phyloP scores from a whole-genome alignment of 495 filamentous ascomycete genomes.

The Parachaetomium inaequale region DNA sequence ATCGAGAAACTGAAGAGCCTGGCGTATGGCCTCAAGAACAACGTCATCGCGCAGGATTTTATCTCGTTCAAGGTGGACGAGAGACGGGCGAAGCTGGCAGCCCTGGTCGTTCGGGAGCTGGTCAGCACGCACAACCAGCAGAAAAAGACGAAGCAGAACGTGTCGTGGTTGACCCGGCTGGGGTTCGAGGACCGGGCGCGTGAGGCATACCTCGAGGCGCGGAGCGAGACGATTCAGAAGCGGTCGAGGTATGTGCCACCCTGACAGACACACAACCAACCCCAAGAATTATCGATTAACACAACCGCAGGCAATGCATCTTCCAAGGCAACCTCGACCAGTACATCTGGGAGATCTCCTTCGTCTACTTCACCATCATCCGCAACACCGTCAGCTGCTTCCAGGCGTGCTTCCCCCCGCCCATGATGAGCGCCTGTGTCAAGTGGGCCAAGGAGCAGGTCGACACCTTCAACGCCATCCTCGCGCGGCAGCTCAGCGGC shows the following conservation, averaged over 20 bases:
- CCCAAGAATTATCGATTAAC: conserved; percentile 30
- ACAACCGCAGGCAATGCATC: conserved; percentile 66
- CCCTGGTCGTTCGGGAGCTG: conserved; percentile 67
- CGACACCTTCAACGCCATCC: conserved; percentile 79
- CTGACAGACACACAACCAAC: background rate
- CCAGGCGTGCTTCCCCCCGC: conserved; percentile 79
- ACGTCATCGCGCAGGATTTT: conserved; percentile 78
- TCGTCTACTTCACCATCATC: conserved; percentile 92
- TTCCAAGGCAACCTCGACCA: conserved; percentile 88
- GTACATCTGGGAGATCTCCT: conserved; percentile 95
- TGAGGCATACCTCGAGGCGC: conserved; percentile 77
- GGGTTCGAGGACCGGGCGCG: conserved; percentile 87
- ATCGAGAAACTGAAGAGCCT: conserved; percentile 81
- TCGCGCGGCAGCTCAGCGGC: conserved; percentile 76
- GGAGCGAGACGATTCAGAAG: conserved; percentile 69
- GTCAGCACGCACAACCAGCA: conserved; percentile 68
- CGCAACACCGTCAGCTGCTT: conserved; percentile 85
- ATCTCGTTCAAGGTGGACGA: conserved; percentile 87
- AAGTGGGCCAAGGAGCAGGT: conserved; percentile 94
- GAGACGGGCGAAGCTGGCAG: conserved; percentile 73
- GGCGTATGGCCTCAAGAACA: conserved; percentile 74
- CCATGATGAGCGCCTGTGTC: conserved; percentile 86
- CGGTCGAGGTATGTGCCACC: conserved; percentile 63
- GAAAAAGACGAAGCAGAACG: conserved; percentile 65
- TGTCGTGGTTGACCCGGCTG: conserved; percentile 76